A percentile compares a stretch with the other conserved stretches of the same genome.
Evolutionary conservation across 106 monocot species (phyloP).

Genomic region (Xerophyta viscosa): DNA sequence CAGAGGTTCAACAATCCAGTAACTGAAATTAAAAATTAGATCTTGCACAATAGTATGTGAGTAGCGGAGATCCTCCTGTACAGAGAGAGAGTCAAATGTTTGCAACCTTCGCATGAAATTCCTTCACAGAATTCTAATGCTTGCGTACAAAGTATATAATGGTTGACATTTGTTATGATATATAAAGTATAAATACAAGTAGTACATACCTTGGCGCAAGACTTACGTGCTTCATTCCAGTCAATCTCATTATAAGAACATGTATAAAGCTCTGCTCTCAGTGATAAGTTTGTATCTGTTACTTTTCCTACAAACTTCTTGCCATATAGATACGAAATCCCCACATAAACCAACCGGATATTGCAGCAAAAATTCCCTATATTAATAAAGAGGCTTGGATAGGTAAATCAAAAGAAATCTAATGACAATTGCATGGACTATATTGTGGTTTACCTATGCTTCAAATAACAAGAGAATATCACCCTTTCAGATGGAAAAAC

Average conservation of each 20-base stretch:
- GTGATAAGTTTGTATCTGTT: slow-evolving; percentile 38
- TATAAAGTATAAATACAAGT: too few species aligned
- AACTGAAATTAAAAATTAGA: slow-evolving; percentile 60
- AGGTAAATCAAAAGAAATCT: too few species aligned
- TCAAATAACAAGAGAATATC: too few species aligned
- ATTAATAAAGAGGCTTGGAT: too few species aligned
- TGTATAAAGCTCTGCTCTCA: slow-evolving; percentile 66
- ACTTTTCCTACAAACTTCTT: slow-evolving; percentile 90
- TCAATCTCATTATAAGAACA: slow-evolving; percentile 58
- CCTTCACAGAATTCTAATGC: too few species aligned
- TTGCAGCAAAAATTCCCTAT: too few species aligned
- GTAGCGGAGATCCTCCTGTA: slow-evolving; percentile 87
- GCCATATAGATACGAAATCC: slow-evolving; percentile 67
- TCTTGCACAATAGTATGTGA: slow-evolving; percentile 77
- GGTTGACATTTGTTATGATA: too few species aligned
- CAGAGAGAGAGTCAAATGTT: slow-evolving; percentile 5
- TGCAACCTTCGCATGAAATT: too few species aligned
- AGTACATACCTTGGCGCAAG: slow-evolving; percentile 82
- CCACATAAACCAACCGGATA: slow-evolving; percentile 82
- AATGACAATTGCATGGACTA: too few species aligned
- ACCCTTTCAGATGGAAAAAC: too few species aligned
- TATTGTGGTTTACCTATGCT: too few species aligned
- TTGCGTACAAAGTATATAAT: too few species aligned
- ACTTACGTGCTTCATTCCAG: slow-evolving; percentile 73
- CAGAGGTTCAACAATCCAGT: slow-evolving; percentile 75